phyloP scores from a whole-genome alignment of 192 early-diverging fungal genomes.

The Coemansia umbellata region DNA sequence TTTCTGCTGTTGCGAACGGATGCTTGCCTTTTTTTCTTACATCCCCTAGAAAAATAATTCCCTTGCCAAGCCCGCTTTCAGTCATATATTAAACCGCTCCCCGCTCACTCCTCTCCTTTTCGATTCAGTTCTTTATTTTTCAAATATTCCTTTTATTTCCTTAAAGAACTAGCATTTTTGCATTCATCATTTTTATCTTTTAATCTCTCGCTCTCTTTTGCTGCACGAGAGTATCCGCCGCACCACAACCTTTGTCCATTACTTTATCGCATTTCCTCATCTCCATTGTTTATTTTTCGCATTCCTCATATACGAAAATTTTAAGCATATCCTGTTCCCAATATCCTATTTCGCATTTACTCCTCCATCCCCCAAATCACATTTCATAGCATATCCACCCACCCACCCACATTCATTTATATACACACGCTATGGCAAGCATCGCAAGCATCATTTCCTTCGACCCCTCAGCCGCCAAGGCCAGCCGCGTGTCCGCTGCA shows the following conservation, averaged over 20 bases:
- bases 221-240: too few relatives aligned
- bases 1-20: too few relatives aligned
- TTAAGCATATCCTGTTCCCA: not conserved
- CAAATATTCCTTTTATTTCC: not conserved
- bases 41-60: too few relatives aligned
- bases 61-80: too few relatives aligned
- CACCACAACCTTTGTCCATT: too few relatives aligned
- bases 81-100: too few relatives aligned
- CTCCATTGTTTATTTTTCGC: too few relatives aligned
- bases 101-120: not conserved
- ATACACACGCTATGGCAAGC: slow-evolving; percentile 33
- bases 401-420: slow-evolving; percentile 4
- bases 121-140: not conserved
- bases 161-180: slow-evolving; percentile 8
- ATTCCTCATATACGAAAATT: too few relatives aligned
- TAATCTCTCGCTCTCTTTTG: too few relatives aligned
- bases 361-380: not conserved
- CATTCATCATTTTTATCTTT: slow-evolving; percentile 10
- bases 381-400: too few relatives aligned
- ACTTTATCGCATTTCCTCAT: too few relatives aligned
- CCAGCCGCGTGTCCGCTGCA: not conserved
- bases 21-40: too few relatives aligned
- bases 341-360: not conserved
- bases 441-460: slow-evolving; percentile 46
- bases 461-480: slow-evolving; percentile 15